Evolutionary conservation across 2,329 filamentous ascomycete genomes (phyloP).

Genomic region (Penicillium verrucosum): DNA sequence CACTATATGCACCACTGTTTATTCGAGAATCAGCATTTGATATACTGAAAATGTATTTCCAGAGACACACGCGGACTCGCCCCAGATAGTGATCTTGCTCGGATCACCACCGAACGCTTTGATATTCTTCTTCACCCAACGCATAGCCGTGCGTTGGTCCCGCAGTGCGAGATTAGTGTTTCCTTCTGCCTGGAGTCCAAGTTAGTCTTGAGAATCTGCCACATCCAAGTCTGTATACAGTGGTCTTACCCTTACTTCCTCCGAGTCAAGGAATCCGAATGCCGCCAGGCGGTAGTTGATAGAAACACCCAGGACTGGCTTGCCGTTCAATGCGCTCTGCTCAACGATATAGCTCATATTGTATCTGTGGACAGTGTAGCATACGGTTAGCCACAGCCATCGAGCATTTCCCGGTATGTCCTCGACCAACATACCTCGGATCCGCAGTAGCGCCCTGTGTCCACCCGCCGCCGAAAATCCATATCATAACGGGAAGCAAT

Average conservation of each 20-base stretch:
- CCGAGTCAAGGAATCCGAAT: constrained; percentile 33
- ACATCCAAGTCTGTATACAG: not conserved
- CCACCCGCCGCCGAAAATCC: constrained; percentile 35
- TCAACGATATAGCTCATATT: constrained; percentile 34
- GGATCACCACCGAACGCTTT: constrained; percentile 33
- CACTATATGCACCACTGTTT: constrained; percentile 32
- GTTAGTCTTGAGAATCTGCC: not conserved
- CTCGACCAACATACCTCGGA: constrained; percentile 22
- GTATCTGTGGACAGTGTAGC: constrained; percentile 18
- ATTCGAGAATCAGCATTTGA: not conserved
- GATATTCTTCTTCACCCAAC: constrained; percentile 38
- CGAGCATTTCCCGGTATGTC: too few relatives aligned
- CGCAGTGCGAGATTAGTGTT: constrained; percentile 31
- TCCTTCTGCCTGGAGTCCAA: constrained; percentile 22
- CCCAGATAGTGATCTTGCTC: constrained; percentile 36
- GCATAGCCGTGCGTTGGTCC: constrained; percentile 37
- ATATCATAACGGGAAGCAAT: constrained; percentile 30
- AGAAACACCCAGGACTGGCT: constrained; percentile 31
- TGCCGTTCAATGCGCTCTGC: constrained; percentile 27
- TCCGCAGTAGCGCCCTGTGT: constrained; percentile 31
- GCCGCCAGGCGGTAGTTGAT: constrained; percentile 33
- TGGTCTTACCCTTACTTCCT: constrained; percentile 27
- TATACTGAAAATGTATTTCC: not conserved
- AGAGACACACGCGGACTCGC: constrained; percentile 32
- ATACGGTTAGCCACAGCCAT: not conserved